Percentiles rank a stretch among this genome's conserved stretches.
Evolutionary conservation across 2,329 filamentous ascomycete species (phyloP).

Genomic region (Harringtonia aguacate): DNA sequence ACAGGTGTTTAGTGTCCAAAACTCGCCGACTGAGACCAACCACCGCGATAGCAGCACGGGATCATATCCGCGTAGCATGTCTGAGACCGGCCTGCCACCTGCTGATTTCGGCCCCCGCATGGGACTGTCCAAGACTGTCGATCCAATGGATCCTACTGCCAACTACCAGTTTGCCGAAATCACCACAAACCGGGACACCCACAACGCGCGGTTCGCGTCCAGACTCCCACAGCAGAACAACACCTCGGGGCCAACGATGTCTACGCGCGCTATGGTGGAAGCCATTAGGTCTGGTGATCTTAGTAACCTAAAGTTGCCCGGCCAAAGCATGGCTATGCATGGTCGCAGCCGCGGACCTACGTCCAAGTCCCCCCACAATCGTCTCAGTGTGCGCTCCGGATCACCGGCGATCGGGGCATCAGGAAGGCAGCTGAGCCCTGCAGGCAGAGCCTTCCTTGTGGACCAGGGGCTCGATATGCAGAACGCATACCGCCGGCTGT

Average conservation of each 20-base stretch:
- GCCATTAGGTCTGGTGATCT: constrained; percentile 42
- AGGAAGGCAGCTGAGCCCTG: constrained; percentile 26
- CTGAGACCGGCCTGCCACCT: constrained; percentile 39
- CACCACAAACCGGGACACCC: constrained; percentile 40
- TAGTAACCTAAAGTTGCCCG: constrained; percentile 36
- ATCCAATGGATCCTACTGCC: constrained; percentile 30
- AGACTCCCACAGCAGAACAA: not conserved
- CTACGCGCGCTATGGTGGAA: constrained; percentile 33
- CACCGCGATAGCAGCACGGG: constrained; percentile 14
- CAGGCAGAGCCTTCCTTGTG: constrained; percentile 35
- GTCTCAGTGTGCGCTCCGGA: constrained; percentile 37
- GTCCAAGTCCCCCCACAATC: constrained; percentile 43
- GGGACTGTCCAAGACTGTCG: constrained; percentile 2
- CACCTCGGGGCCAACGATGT: too few relatives aligned
- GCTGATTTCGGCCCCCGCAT: constrained; percentile 34
- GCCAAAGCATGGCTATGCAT: constrained; percentile 20
- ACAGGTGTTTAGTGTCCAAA: constrained; percentile 30
- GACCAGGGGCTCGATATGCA: constrained; percentile 55
- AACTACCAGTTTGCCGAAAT: constrained; percentile 54
- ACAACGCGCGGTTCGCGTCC: constrained; percentile 20
- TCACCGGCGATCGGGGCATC: constrained; percentile 27
- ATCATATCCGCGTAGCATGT: constrained; percentile 39
- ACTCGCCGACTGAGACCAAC: constrained; percentile 32
- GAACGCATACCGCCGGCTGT: constrained; percentile 59
- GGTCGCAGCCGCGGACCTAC: constrained; percentile 33